Conservation (phyloP, 2,329 filamentous ascomycete species). For the Phaeophleospora eucalypticola region DNA sequence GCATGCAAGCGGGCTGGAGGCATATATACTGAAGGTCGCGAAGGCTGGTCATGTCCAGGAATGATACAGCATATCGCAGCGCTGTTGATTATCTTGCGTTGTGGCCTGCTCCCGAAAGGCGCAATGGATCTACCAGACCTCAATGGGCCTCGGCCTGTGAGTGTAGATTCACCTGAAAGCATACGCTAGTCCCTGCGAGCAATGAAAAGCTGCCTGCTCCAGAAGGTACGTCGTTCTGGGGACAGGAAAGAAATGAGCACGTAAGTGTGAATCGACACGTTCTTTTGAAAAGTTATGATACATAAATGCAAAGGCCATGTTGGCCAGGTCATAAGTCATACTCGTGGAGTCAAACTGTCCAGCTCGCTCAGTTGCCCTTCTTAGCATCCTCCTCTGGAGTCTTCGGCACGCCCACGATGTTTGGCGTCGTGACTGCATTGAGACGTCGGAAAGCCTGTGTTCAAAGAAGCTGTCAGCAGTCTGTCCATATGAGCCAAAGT, state of each 20-base stretch:
- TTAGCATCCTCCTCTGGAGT: conserved; percentile 50
- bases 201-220: no score
- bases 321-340: background rate
- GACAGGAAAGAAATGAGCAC: no score
- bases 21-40: conserved; percentile 75
- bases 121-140: no score
- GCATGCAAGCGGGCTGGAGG: conserved; percentile 69
- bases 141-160: no score
- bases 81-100: no score
- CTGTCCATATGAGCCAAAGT: background rate
- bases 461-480: conserved; percentile 28
- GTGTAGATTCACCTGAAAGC: no score
- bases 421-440: conserved; percentile 50
- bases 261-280: no score
- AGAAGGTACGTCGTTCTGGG: no score
- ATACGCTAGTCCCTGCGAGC: no score
- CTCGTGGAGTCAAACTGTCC: background rate
- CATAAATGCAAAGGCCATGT: no score
- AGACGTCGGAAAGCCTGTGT: conserved; percentile 49
- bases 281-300: no score
- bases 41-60: conserved; percentile 66
- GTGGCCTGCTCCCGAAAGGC: no score
- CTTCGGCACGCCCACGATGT: conserved; percentile 51
- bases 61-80: background rate
- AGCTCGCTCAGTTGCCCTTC: conserved; percentile 39